Evolutionary conservation across 345 rosid genomes (phyloP).

Genomic region (Pelargonium nanum): DNA sequence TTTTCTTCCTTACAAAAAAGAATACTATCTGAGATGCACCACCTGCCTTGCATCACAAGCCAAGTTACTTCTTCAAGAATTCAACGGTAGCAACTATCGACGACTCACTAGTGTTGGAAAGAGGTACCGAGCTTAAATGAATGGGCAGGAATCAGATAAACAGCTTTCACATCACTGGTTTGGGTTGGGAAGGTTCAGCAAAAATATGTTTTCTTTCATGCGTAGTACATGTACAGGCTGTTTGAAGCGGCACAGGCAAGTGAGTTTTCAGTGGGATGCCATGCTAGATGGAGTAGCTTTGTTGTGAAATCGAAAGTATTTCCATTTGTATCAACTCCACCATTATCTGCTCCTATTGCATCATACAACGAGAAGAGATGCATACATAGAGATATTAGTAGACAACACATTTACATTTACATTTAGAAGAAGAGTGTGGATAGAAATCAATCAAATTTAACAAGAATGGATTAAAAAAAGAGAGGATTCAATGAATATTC

Average conservation of each 20-base stretch:
- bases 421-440: no score
- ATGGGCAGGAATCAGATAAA: constrained; percentile 8
- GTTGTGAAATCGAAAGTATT: constrained; percentile 40
- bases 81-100: no score
- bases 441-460: no score
- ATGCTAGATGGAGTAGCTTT: constrained; percentile 48
- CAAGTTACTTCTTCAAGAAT: constrained; percentile 13
- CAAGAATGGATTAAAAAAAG: no score
- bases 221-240: constrained; percentile 61
- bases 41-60: constrained; percentile 14
- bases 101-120: no score
- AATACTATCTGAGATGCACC: constrained; percentile 22
- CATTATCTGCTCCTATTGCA: constrained; percentile 25
- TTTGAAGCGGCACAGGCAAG: constrained; percentile 50
- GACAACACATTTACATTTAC: background rate
- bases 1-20: constrained; percentile 23
- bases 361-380: background rate
- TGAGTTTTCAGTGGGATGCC: constrained; percentile 50
- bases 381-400: background rate
- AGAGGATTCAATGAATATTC: no score
- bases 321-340: constrained; percentile 42
- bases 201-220: constrained; percentile 15
- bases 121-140: constrained; percentile 9
- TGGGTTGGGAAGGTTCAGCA: constrained; percentile 12
- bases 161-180: constrained; percentile 10